Evolutionary conservation across 768 basidiomycete genomes (phyloP).

Genomic region (Mycena floridula): DNA sequence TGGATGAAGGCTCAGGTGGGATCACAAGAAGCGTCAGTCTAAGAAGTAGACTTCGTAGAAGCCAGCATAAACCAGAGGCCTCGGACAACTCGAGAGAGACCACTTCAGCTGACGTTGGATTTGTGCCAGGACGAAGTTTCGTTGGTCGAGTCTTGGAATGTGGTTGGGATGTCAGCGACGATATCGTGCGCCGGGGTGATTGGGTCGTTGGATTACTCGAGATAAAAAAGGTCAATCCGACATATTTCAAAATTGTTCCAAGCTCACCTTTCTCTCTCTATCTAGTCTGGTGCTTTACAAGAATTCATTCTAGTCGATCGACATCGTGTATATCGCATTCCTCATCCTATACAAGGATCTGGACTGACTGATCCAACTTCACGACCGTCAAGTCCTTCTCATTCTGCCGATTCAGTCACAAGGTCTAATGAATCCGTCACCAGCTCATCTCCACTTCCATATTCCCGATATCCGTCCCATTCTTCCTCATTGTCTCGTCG

Average conservation of each 20-base stretch:
- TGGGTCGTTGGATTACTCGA: conserved; percentile 84
- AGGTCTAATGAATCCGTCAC: neutral
- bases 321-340: conserved; percentile 67
- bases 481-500: conserved; percentile 13
- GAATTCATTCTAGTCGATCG: conserved; percentile 85
- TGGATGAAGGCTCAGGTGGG: neutral
- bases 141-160: conserved; percentile 78
- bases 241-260: conserved; percentile 5
- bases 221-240: conserved; percentile 63
- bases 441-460: neutral
- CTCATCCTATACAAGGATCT: conserved; percentile 46
- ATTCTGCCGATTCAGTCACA: neutral
- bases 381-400: neutral
- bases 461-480: conserved; percentile 11
- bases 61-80: conserved; percentile 2
- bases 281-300: conserved; percentile 77
- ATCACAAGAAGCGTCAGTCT: conserved; percentile 5
- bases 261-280: conserved; percentile 7
- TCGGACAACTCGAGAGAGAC: conserved; percentile 11
- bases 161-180: conserved; percentile 73
- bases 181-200: conserved; percentile 67
- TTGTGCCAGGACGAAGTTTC: conserved; percentile 84
- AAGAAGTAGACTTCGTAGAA: conserved; percentile 5
- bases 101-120: conserved; percentile 46
- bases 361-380: conserved; percentile 7